phyloP scores from a whole-genome alignment of 148 eudicot species.

The Amaranthus cruentus region DNA sequence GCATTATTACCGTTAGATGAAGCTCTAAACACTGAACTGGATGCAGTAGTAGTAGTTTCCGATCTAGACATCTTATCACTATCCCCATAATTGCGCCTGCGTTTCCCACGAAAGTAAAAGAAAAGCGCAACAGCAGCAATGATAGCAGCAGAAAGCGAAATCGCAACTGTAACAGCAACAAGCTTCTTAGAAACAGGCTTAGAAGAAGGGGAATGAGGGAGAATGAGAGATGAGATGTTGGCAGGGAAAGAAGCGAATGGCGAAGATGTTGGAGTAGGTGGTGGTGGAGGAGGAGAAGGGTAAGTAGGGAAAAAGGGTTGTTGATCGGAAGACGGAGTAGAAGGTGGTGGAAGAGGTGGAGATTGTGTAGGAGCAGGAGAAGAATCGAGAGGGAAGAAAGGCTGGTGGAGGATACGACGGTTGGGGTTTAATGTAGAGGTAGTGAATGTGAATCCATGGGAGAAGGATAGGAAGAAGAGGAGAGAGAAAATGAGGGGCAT shows the following conservation, averaged over 20 bases:
- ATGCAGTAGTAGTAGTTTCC: slow-evolving; percentile 9
- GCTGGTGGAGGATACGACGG: slow-evolving; percentile 90
- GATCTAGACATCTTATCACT: slow-evolving; percentile 33
- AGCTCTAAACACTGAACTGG: background rate
- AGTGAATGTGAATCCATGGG: slow-evolving; percentile 19
- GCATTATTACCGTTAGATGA: slow-evolving; percentile 1
- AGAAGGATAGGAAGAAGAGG: slow-evolving; percentile 29
- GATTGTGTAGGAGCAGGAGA: slow-evolving; percentile 29
- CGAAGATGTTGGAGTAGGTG: slow-evolving; percentile 26
- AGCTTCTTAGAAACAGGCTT: slow-evolving; percentile 47
- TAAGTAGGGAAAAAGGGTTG: slow-evolving; percentile 61
- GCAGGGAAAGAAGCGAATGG: slow-evolving; percentile 75
- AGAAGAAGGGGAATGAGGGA: slow-evolving; percentile 52
- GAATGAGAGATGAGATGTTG: slow-evolving; percentile 72
- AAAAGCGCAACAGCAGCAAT: slow-evolving; percentile 47
- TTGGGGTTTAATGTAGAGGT: slow-evolving; percentile 15
- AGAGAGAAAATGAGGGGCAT: slow-evolving; percentile 25
- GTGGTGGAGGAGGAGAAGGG: slow-evolving; percentile 36
- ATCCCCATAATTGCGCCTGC: slow-evolving; percentile 6
- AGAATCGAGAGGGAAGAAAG: slow-evolving; percentile 55
- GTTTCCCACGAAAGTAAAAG: slow-evolving; percentile 48
- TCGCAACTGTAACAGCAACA: slow-evolving; percentile 48
- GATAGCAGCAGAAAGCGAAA: slow-evolving; percentile 45
- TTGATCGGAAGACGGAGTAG: slow-evolving; percentile 42
- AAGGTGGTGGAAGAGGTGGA: slow-evolving; percentile 36